phyloP scores from a whole-genome alignment of 139 green algal genomes.

The Tetradesmus obliquus region DNA sequence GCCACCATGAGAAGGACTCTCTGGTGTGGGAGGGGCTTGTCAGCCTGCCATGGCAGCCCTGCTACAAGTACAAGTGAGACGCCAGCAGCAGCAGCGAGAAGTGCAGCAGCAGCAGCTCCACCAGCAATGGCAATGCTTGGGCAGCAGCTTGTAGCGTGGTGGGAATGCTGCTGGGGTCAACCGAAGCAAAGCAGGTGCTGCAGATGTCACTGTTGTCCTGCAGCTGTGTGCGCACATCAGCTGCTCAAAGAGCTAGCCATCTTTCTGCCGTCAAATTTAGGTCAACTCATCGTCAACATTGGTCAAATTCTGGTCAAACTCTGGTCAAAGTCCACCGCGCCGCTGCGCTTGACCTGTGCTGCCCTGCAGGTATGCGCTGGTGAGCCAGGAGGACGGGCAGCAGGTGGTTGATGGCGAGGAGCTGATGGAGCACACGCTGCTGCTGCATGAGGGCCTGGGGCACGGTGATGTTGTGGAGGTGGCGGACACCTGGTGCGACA shows the following conservation, averaged over 20 bases:
- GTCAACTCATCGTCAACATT: too few relatives aligned
- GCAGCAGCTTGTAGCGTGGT: background rate
- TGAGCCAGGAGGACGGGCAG: slow-evolving; percentile 22
- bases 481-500: slow-evolving; percentile 62
- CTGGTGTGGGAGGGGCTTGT: slow-evolving; percentile 81
- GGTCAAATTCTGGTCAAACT: too few relatives aligned
- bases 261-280: too few relatives aligned
- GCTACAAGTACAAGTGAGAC: slow-evolving; percentile 69
- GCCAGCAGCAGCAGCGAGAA: background rate
- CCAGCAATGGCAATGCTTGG: background rate
- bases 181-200: background rate
- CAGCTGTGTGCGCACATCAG: too few relatives aligned
- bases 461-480: slow-evolving; percentile 61
- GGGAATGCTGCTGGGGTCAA: background rate
- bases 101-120: background rate
- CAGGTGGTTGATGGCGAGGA: slow-evolving; percentile 37
- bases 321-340: background rate
- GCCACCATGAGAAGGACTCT: slow-evolving; percentile 67
- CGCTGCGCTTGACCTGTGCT: background rate
- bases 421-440: slow-evolving; percentile 50
- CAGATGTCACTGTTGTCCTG: background rate
- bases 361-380: slow-evolving; percentile 39
- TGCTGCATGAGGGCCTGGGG: slow-evolving; percentile 61
- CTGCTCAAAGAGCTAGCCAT: too few relatives aligned
- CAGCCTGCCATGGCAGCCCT: slow-evolving; percentile 58